Conservation (phyloP, 1,139 yeast genomes). For the Petasospora fabianii region DNA sequence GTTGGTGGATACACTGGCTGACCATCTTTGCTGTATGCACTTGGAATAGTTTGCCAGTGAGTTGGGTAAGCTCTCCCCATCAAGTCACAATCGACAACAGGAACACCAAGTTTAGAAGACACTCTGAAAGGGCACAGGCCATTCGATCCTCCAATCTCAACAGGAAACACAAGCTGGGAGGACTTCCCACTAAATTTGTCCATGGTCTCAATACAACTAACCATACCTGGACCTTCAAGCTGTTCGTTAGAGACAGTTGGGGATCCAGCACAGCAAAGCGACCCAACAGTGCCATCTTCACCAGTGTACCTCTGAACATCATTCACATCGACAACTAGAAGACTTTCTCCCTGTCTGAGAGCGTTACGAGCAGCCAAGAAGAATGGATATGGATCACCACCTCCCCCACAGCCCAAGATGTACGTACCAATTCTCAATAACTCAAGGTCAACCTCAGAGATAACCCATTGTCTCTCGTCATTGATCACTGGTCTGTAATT, state of each 20-base stretch:
- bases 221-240: conserved; percentile 35
- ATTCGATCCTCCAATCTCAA: conserved; percentile 43
- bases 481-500: conserved; percentile 36
- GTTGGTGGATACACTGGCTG: conserved; percentile 32
- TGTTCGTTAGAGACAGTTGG: conserved; percentile 44
- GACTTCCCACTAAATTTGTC: conserved; percentile 27
- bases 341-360: conserved; percentile 33
- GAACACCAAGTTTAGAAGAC: conserved; percentile 33
- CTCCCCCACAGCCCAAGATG: conserved; percentile 48
- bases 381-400: conserved; percentile 42
- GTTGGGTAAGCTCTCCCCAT: conserved; percentile 49
- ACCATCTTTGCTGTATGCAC: conserved; percentile 22
- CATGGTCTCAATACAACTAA: conserved; percentile 32
- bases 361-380: conserved; percentile 34
- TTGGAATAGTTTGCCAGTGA: conserved; percentile 37
- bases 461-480: conserved; percentile 36
- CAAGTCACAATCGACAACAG: conserved; percentile 39
- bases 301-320: conserved; percentile 30
- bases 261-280: conserved; percentile 42
- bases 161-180: conserved; percentile 34
- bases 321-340: conserved; percentile 34
- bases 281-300: conserved; percentile 17
- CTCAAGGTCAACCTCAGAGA: conserved; percentile 40
- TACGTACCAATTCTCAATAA: conserved; percentile 40
- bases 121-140: conserved; percentile 35